These are phyloP conservation scores for Durio zibethinus DNA, from an alignment of 345 rosid species.

Conservation along the genomic window DNA sequence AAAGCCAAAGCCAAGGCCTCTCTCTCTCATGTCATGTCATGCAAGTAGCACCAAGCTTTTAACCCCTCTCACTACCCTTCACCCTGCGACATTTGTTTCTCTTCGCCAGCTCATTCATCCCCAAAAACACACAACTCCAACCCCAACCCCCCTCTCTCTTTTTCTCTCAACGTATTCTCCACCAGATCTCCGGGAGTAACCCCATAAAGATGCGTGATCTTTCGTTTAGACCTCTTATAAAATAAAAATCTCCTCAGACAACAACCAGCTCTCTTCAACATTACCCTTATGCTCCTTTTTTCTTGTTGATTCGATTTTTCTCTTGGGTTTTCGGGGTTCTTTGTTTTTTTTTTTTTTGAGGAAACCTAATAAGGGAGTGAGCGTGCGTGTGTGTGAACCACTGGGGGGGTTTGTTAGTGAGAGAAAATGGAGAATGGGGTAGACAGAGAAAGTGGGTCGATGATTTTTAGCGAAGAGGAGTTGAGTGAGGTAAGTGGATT, in stretches of 20 bases:
- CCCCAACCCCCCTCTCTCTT: conserved; percentile 26
- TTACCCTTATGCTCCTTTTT: conserved; percentile 16
- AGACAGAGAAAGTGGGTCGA: conserved; percentile 45
- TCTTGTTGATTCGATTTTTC: conserved; percentile 10
- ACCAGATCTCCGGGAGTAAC: conserved; percentile 47
- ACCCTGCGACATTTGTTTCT: conserved; percentile 40
- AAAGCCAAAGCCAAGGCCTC: conserved; percentile 3
- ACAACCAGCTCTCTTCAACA: conserved; percentile 28
- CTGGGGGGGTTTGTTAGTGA: conserved; percentile 15
- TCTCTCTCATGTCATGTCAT: conserved; percentile 43
- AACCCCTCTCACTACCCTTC: conserved; percentile 5
- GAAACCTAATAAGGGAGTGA: conserved; percentile 7
- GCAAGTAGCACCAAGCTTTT: conserved; percentile 31
- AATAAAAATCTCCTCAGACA: conserved; percentile 27
- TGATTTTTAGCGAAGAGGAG: conserved; percentile 83
- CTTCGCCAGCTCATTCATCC: conserved; percentile 55
- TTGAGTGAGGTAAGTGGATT: conserved; percentile 79
- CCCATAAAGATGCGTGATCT: conserved; percentile 49
- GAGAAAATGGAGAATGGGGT: conserved; percentile 57
- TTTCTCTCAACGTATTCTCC: conserved; percentile 35
- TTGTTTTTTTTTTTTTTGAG: background rate
- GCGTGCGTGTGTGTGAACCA: background rate
- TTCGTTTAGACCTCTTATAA: conserved; percentile 24
- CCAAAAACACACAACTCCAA: conserved; percentile 25
- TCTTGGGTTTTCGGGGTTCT: conserved; percentile 10